A percentile compares a stretch with the other conserved stretches of the same genome.
These are phyloP conservation scores for Solanum appendiculatum DNA, from an alignment of 257 asterid genomes.

Conservation along the genomic window DNA sequence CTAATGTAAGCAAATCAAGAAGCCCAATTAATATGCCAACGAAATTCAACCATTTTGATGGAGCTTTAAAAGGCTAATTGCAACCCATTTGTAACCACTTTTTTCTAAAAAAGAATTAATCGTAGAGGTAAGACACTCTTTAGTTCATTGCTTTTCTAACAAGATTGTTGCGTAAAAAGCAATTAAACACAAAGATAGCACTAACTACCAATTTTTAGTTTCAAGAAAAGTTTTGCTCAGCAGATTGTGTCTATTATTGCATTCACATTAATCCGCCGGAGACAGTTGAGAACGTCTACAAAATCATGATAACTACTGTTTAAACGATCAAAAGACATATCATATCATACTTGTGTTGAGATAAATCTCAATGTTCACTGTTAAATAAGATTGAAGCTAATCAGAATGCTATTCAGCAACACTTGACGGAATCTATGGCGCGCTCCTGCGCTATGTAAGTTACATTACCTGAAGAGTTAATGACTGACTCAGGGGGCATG, in stretches of 20 bases:
- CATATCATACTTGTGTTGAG: background rate
- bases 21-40: background rate
- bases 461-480: background rate
- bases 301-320: background rate
- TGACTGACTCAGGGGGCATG: background rate
- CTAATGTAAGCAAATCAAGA: background rate
- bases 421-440: background rate
- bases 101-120: background rate
- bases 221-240: background rate
- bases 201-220: background rate
- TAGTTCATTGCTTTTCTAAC: background rate
- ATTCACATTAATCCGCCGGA: background rate
- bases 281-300: background rate
- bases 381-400: too few relatives aligned
- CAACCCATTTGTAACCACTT: background rate
- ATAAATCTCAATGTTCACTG: background rate
- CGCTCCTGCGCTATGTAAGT: background rate
- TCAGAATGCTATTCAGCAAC: background rate
- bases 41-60: background rate
- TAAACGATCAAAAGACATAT: background rate
- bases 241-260: background rate
- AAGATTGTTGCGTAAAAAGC: background rate
- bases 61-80: background rate
- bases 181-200: background rate
- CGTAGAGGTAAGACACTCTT: background rate